These are phyloP conservation scores for Epichloe hybrida DNA, from an alignment of 2,329 filamentous ascomycete genomes.

Conservation along the genomic window DNA sequence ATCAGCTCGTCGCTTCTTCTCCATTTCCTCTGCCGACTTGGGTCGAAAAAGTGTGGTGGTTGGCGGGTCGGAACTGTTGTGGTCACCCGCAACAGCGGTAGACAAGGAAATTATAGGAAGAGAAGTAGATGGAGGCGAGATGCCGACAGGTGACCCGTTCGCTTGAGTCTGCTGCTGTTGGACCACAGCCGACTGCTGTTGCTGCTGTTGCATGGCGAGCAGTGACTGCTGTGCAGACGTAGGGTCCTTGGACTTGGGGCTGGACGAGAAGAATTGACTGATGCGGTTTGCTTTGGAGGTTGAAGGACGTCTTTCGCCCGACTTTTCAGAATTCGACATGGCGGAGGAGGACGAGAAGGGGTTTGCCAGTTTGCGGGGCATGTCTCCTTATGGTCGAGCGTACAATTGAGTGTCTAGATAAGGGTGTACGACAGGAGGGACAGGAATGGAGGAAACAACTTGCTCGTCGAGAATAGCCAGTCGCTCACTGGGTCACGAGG, in stretches of 20 bases:
- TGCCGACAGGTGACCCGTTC: constrained; percentile 42
- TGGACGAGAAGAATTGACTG: constrained; percentile 69
- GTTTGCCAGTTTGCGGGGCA: constrained; percentile 47
- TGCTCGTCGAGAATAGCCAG: neutral
- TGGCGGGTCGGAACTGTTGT: constrained; percentile 55
- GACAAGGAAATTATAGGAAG: constrained; percentile 87
- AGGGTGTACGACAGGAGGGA: neutral
- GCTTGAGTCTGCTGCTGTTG: constrained; percentile 7
- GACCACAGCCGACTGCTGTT: constrained; percentile 3
- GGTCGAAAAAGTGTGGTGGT: constrained; percentile 77
- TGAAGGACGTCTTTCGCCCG: constrained; percentile 43
- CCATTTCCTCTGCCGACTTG: constrained; percentile 69
- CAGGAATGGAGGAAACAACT: neutral
- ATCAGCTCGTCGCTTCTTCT: constrained; percentile 61
- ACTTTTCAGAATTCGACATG: constrained; percentile 34
- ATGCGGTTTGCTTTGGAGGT: constrained; percentile 62
- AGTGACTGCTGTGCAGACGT: constrained; percentile 53
- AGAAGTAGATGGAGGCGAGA: constrained; percentile 59
- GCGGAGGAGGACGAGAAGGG: constrained; percentile 39
- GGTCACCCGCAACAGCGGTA: constrained; percentile 64
- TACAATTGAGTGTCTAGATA: neutral
- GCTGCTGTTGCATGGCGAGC: constrained; percentile 47
- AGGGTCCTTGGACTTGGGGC: constrained; percentile 60
- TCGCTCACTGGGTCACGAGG: neutral
- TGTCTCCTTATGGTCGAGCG: constrained; percentile 22